Evolutionary conservation across 352 stramenopile genomes (phyloP).

Genomic region (Globisporangium recalcitrans): DNA sequence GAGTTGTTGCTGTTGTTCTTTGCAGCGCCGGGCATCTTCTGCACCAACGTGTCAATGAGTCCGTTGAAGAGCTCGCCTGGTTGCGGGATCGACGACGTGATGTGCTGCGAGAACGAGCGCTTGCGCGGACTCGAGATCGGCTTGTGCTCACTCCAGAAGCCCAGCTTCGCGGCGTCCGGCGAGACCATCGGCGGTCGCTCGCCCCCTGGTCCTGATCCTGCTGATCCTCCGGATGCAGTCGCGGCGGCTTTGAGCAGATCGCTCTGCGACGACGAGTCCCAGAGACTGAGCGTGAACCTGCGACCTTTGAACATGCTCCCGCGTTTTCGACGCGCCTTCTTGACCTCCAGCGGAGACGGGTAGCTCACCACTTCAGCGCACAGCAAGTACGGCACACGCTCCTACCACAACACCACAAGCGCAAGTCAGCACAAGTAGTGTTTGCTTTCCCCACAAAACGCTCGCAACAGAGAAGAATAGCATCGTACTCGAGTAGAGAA

Average conservation of each 20-base stretch:
- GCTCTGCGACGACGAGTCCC: constrained; percentile 44
- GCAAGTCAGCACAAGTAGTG: not conserved
- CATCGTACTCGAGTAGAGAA: constrained; percentile 62
- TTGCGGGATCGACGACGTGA: constrained; percentile 62
- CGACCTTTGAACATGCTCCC: constrained; percentile 49
- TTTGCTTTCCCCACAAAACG: not conserved
- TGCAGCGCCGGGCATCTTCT: constrained; percentile 45
- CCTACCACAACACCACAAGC: constrained; percentile 17
- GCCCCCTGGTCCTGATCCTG: constrained; percentile 7
- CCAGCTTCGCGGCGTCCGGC: constrained; percentile 54
- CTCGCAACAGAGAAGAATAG: not conserved
- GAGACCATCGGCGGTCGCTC: constrained; percentile 44
- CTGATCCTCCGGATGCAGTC: not conserved
- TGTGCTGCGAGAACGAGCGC: constrained; percentile 69
- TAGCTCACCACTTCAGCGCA: constrained; percentile 80
- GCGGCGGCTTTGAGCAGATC: constrained; percentile 22
- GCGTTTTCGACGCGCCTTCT: constrained; percentile 35
- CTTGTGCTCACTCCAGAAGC: constrained; percentile 81
- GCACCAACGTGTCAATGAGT: constrained; percentile 63
- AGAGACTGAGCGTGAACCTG: constrained; percentile 60
- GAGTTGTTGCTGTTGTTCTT: constrained; percentile 19
- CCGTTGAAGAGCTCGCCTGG: constrained; percentile 62
- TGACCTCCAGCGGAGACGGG: constrained; percentile 26
- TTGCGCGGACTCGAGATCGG: constrained; percentile 50
- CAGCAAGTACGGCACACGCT: constrained; percentile 76